These are phyloP conservation scores for Annona cherimola DNA, from an alignment of 164 flowering plant genomes.

Conservation along the genomic window DNA sequence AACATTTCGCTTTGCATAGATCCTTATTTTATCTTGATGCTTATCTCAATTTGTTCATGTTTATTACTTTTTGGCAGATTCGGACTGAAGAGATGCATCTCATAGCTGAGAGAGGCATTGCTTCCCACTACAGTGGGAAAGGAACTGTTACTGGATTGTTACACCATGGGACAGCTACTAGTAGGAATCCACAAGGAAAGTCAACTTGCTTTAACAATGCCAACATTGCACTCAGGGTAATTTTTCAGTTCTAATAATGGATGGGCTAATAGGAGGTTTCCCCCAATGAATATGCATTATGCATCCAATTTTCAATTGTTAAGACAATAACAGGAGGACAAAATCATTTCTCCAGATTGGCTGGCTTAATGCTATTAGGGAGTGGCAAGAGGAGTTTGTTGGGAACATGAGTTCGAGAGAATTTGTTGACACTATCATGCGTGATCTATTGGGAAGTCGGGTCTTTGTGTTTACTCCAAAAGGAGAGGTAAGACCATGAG, in stretches of 20 bases:
- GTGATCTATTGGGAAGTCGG: constrained; percentile 90
- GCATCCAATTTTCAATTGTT: constrained; percentile 6
- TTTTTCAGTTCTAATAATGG: constrained; percentile 4
- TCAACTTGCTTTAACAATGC: constrained; percentile 72
- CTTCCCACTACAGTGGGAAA: constrained; percentile 93
- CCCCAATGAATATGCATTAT: neutral
- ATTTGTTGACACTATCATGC: constrained; percentile 88
- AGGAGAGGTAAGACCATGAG: constrained; percentile 69
- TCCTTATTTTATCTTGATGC: neutral
- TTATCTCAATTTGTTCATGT: constrained; percentile 1
- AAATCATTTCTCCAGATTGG: constrained; percentile 60
- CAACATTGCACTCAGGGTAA: constrained; percentile 90
- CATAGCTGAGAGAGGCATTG: constrained; percentile 97
- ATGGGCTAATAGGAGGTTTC: constrained; percentile 1
- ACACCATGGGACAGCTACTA: constrained; percentile 48
- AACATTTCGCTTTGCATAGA: neutral
- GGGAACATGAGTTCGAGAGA: constrained; percentile 99
- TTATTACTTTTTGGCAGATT: constrained; percentile 44
- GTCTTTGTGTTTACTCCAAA: constrained; percentile 97
- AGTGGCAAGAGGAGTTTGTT: constrained; percentile 99
- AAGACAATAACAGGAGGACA: constrained; percentile 18
- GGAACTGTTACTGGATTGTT: constrained; percentile 55
- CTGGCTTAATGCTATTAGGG: constrained; percentile 98
- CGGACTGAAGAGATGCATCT: constrained; percentile 97
- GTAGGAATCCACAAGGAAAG: constrained; percentile 64